These are phyloP conservation scores for Hanseniaspora mollemarum DNA, from an alignment of 805 yeast genomes.

Conservation along the genomic window DNA sequence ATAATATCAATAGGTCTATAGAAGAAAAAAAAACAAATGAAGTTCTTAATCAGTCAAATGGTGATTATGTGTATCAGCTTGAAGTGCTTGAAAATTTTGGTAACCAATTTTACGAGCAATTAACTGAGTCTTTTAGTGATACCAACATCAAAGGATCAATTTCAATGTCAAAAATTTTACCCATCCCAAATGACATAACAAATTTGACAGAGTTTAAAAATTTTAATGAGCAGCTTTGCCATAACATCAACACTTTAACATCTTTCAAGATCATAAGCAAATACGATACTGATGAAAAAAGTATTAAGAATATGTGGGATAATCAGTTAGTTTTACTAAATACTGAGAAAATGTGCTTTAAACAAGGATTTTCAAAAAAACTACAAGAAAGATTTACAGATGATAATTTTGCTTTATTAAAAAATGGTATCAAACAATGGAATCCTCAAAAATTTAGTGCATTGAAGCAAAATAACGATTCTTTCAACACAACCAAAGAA, in stretches of 20 bases:
- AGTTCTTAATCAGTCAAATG: not conserved
- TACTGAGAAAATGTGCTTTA: not conserved
- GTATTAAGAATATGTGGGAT: not conserved
- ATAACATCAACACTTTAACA: not conserved
- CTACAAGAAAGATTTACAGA: not conserved
- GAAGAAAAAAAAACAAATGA: not conserved
- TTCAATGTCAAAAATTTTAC: not conserved
- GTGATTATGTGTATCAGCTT: not conserved
- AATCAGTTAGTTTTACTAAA: not conserved
- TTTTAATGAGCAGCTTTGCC: not conserved
- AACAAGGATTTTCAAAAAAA: not conserved
- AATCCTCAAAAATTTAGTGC: not conserved
- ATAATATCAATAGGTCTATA: not conserved
- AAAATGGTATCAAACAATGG: constrained; percentile 1
- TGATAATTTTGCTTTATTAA: not conserved
- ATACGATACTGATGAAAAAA: not conserved
- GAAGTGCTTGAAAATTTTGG: not conserved
- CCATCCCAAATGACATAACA: not conserved
- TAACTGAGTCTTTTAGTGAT: not conserved
- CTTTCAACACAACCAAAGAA: not conserved
- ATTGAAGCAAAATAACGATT: not conserved
- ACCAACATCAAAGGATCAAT: not conserved
- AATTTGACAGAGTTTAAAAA: not conserved
- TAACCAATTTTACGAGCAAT: not conserved
- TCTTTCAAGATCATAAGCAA: not conserved